phyloP scores from a whole-genome alignment of 192 early-diverging fungal species.

The Rhizophagus sp. region DNA sequence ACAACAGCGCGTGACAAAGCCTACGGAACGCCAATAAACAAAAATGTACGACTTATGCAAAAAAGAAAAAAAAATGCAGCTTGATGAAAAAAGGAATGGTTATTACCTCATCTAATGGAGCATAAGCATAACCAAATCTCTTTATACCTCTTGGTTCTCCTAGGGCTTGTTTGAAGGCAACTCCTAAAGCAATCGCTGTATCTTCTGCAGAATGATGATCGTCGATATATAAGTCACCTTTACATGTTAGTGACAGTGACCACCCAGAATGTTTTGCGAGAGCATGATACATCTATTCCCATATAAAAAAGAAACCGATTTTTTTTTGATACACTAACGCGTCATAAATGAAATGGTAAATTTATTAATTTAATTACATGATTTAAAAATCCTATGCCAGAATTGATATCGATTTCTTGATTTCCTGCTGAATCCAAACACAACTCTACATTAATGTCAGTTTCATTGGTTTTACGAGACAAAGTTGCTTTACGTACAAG shows the following conservation, averaged over 20 bases:
- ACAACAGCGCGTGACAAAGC: constrained; percentile 93
- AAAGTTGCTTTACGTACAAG: constrained; percentile 54
- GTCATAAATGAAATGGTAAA: not conserved
- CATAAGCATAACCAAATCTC: constrained; percentile 92
- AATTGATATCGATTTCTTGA: constrained; percentile 78
- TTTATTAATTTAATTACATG: constrained; percentile 60
- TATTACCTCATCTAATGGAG: constrained; percentile 89
- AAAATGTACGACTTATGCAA: not conserved
- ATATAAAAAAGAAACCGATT: not conserved
- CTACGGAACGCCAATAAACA: constrained; percentile 35
- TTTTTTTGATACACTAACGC: not conserved
- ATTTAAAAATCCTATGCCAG: constrained; percentile 98
- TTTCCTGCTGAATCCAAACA: constrained; percentile 58
- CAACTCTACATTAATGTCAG: constrained; percentile 78
- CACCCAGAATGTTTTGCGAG: constrained; percentile 95
- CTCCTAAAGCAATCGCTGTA: constrained; percentile 89
- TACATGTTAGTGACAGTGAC: constrained; percentile 83
- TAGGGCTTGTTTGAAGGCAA: constrained; percentile 91
- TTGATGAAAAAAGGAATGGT: not conserved
- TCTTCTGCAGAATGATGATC: constrained; percentile 99
- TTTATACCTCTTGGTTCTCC: constrained; percentile 86
- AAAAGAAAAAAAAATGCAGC: not conserved
- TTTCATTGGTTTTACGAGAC: constrained; percentile 91
- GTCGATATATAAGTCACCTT: constrained; percentile 95
- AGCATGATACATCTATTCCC: constrained; percentile 90